A percentile compares a stretch with the other conserved stretches of the same genome.
Evolutionary conservation across 2,329 filamentous ascomycete species (phyloP).

Genomic region (Neonectria neomacrospora): DNA sequence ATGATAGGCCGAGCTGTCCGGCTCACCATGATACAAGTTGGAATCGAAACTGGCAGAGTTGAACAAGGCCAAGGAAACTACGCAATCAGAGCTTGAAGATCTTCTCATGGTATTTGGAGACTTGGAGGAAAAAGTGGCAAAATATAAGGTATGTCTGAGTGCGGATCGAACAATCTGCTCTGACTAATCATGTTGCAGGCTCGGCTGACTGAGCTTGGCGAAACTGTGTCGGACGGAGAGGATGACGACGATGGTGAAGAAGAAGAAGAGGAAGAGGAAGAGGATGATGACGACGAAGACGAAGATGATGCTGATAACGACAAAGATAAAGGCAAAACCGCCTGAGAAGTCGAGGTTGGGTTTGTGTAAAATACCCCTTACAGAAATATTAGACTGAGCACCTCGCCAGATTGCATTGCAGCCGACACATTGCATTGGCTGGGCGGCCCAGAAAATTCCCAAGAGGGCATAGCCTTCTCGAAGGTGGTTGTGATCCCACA

Average conservation of each 20-base stretch:
- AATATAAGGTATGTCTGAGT: conserved; percentile 73
- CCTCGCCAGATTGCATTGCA: conserved; percentile 46
- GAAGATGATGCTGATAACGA: conserved; percentile 24
- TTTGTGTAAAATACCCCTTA: conserved; percentile 43
- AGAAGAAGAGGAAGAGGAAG: conserved; percentile 63
- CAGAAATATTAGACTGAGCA: conserved; percentile 42
- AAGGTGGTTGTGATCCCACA: conserved; percentile 46
- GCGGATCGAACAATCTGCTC: background rate
- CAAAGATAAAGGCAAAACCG: conserved; percentile 14
- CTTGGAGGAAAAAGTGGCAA: conserved; percentile 78
- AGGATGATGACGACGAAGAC: conserved; percentile 36
- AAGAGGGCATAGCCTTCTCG: conserved; percentile 50
- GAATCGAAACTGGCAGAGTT: conserved; percentile 53
- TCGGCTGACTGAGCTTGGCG: conserved; percentile 73
- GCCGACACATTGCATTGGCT: conserved; percentile 18
- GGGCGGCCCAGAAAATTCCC: conserved; percentile 35
- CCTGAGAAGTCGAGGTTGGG: conserved; percentile 3
- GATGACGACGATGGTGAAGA: conserved; percentile 70
- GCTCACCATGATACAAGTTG: conserved; percentile 41
- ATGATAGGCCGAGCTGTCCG: conserved; percentile 39
- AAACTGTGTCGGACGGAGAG: conserved; percentile 81
- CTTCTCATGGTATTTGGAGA: conserved; percentile 84
- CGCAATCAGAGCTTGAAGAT: conserved; percentile 82
- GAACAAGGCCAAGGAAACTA: conserved; percentile 70
- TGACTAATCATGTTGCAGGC: conserved; percentile 50